Base-by-base conservation (phyloP, 768 basidiomycete species). In the Xerocomellus dryophilus region DNA sequence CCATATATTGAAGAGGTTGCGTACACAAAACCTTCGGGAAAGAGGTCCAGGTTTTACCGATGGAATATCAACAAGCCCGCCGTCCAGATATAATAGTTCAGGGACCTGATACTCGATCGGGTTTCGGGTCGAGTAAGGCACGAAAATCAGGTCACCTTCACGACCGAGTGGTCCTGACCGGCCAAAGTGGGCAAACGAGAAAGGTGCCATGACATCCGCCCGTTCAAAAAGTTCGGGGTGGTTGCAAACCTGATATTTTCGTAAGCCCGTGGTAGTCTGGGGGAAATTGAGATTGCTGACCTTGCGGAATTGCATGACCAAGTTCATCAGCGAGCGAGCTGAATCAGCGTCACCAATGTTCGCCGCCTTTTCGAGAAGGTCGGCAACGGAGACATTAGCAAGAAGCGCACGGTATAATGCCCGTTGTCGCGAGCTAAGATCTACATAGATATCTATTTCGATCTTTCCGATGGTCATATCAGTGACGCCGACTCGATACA, bases 231-330 rank as follows among this genome's bases (percentile, higher is more conserved):
- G 80, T 68, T 98, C 96, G 0, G 97, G 97, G 62, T 99, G 97
- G 64, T 98, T 98, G 79, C 96, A 98, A 58, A 96, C 93, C 90
- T 91, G 46, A 31, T 47, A 36, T 8, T 31, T 23, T 43, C 39
- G 29, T 60, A 17, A 63, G 50, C 55, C 32, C 47, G 43, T 20
- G 20, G 21, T 45, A 40, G 20, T 42, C 23, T 44, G 34, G 35
- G 47, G 43, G 55, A n/a, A 25, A 53, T 43, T 31, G 12, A 39
- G 40, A 45, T 36, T 21, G 53, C 72, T 25, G 50, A 90, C 93
- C 79, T 99, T 99, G 61, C 97, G 86, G 79, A 98, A 98, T 70
- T 99, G 97, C 97, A 99, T 99, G 57, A 99, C 97, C 56, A 99
- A 81, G 71, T 98, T 99, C 96, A 98, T 98, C 56, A 99, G 76